These are phyloP conservation scores for Taphrina betulina DNA, from an alignment of 1,139 yeast genomes.

Conservation along the genomic window DNA sequence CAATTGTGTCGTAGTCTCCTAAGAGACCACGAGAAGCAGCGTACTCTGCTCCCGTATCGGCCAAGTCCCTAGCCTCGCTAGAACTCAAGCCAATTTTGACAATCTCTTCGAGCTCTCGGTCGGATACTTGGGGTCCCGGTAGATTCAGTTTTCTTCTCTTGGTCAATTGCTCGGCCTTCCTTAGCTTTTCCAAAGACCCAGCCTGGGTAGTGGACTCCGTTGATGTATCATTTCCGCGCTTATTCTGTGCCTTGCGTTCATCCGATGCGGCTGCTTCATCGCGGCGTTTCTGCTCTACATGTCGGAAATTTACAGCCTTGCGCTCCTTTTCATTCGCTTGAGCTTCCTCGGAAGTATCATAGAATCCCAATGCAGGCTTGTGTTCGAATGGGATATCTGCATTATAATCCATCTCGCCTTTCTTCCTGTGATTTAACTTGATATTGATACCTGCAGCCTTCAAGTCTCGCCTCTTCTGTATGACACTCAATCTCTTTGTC, in stretches of 20 bases:
- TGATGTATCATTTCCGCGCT: constrained; percentile 42
- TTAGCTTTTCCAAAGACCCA: constrained; percentile 43
- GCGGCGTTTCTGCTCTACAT: constrained; percentile 52
- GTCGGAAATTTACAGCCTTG: constrained; percentile 50
- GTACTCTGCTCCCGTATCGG: constrained; percentile 39
- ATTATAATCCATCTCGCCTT: constrained; percentile 68
- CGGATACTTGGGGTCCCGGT: constrained; percentile 53
- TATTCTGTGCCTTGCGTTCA: constrained; percentile 43
- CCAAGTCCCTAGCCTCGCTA: constrained; percentile 30
- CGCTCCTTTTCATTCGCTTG: constrained; percentile 42
- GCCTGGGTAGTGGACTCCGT: constrained; percentile 47
- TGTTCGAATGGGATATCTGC: constrained; percentile 80
- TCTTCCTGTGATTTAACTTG: constrained; percentile 51
- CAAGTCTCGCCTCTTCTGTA: constrained; percentile 80
- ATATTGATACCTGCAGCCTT: constrained; percentile 72
- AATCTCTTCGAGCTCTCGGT: constrained; percentile 44
- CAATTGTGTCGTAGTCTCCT: constrained; percentile 22
- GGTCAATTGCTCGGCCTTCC: constrained; percentile 46
- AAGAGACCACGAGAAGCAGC: constrained; percentile 35
- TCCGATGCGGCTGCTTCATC: constrained; percentile 45
- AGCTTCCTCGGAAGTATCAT: constrained; percentile 64
- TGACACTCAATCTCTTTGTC: constrained; percentile 66
- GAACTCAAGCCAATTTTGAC: constrained; percentile 42
- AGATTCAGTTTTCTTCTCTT: constrained; percentile 59
- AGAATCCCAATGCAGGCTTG: constrained; percentile 66